Evolutionary conservation across 345 rosid genomes (phyloP), one percentile per base, ranked within the genome.

Genomic region (Dimocarpus longan): DNA sequence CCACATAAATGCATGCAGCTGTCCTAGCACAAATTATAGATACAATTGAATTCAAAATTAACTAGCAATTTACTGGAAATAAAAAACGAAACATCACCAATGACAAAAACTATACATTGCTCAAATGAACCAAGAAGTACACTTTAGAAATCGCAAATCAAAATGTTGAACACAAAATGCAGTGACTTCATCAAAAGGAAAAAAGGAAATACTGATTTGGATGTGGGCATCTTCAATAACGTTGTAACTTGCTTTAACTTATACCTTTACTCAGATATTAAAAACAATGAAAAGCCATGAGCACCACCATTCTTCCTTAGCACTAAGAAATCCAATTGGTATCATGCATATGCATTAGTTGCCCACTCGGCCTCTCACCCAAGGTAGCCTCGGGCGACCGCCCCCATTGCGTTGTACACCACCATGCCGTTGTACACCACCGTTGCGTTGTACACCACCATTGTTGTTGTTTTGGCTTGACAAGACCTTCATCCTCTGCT

Each of bases 321-420:
- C 37, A 28, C 74, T 46, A 52, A 74, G 67, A 69, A 50, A 60
- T 74, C 62, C 64, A 16, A 8, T 21, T 16, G 12, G 1, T 40
- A 28, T 24, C 28, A 54, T 1, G 6, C 39, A 79, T 84, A 32
- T 32, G 37, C 4, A 11, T 46, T 76, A 90, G 84, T 86, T 76
- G 37, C 82, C 85, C 79, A 85, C 85, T 63, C 91, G 85, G 73
- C 89, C 89, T 82, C 97, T 90, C 19, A 78, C 79, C 94, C 96
- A 88, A 0, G 91, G 94, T 74, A 78, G 83, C 72, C 79, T 87
- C 16, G 76, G 89, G 24, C 82, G 76, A 52, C 82, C 75, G 64
- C 75, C 67, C 11, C 79, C 82, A 66, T 82, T 83, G 73, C 75
- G 77, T 65, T 79, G 87, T 69, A 22, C 19, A 22, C 64, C 64